Evolutionary conservation across 2,329 filamentous ascomycete genomes (phyloP).

Genomic region (Pseudogymnoascus sp.): DNA sequence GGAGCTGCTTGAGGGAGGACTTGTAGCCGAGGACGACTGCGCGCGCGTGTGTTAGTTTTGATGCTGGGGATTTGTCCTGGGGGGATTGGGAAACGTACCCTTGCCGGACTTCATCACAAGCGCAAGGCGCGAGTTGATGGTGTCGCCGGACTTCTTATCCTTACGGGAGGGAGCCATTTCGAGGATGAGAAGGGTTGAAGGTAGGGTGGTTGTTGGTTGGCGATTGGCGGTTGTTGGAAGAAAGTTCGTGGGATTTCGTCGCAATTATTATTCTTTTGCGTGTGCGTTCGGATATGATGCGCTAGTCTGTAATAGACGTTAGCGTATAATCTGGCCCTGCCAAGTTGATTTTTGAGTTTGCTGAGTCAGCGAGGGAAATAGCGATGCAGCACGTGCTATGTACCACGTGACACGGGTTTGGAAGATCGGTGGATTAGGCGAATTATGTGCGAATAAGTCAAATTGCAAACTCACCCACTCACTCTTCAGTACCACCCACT

Average conservation of each 20-base stretch:
- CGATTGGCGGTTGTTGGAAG: conserved; percentile 2
- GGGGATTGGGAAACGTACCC: conserved; percentile 27
- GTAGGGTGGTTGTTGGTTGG: conserved; percentile 31
- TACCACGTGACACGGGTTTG: no score
- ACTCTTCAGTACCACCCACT: background rate
- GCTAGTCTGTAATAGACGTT: background rate
- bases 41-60: background rate
- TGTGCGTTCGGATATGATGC: background rate
- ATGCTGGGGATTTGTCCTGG: background rate
- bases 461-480: background rate
- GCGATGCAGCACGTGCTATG: background rate
- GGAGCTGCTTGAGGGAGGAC: conserved; percentile 80
- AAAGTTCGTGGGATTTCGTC: conserved; percentile 38
- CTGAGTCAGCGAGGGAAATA: background rate
- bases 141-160: conserved; percentile 78
- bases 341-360: background rate
- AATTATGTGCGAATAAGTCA: background rate
- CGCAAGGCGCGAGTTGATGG: conserved; percentile 54
- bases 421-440: background rate
- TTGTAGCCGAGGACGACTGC: conserved; percentile 83
- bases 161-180: conserved; percentile 65
- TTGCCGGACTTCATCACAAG: conserved; percentile 60
- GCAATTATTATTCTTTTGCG: conserved; percentile 7
- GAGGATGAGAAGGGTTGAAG: conserved; percentile 15
- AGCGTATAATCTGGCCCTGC: background rate